These are phyloP conservation scores for Fusarium fracticaudum DNA, from an alignment of 2,329 filamentous ascomycete genomes.

Conservation along the genomic window DNA sequence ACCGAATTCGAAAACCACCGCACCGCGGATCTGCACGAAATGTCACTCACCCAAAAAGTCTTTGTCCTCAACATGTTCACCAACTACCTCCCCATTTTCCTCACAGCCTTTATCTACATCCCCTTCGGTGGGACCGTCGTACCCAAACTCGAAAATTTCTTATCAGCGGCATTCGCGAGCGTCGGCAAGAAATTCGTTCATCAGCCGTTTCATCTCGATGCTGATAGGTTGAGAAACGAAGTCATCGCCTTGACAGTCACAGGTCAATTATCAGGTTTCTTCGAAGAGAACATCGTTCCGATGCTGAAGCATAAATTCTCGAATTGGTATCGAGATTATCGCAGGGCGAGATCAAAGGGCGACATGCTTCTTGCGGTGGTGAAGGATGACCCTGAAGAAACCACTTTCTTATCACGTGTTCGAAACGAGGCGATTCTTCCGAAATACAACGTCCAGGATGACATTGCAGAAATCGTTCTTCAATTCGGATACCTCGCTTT, in stretches of 20 bases:
- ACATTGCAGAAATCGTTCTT: constrained; percentile 77
- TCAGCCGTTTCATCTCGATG: constrained; percentile 70
- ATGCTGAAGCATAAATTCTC: constrained; percentile 69
- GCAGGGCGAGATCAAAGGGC: constrained; percentile 49
- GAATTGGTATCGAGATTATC: constrained; percentile 57
- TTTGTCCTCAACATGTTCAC: constrained; percentile 85
- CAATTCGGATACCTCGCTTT: constrained; percentile 79
- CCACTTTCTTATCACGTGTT: constrained; percentile 69
- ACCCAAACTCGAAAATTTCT: constrained; percentile 71
- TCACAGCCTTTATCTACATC: constrained; percentile 83
- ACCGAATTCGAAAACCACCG: constrained; percentile 81
- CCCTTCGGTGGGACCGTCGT: constrained; percentile 76
- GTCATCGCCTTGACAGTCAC: constrained; percentile 81
- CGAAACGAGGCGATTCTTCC: constrained; percentile 74
- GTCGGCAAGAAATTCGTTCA: constrained; percentile 63
- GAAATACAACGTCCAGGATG: constrained; percentile 76
- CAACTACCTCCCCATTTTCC: constrained; percentile 78
- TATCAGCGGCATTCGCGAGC: constrained; percentile 56
- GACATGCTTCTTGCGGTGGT: constrained; percentile 56
- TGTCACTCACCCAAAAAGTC: constrained; percentile 76
- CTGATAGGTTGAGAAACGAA: constrained; percentile 72
- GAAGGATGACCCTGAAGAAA: constrained; percentile 70
- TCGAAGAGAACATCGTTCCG: constrained; percentile 77
- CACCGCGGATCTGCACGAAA: constrained; percentile 73
- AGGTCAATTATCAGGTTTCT: constrained; percentile 75